These are phyloP conservation scores for Ganoderma lingzhi DNA, from an alignment of 1,284 basidiomycete genomes.

Conservation along the genomic window DNA sequence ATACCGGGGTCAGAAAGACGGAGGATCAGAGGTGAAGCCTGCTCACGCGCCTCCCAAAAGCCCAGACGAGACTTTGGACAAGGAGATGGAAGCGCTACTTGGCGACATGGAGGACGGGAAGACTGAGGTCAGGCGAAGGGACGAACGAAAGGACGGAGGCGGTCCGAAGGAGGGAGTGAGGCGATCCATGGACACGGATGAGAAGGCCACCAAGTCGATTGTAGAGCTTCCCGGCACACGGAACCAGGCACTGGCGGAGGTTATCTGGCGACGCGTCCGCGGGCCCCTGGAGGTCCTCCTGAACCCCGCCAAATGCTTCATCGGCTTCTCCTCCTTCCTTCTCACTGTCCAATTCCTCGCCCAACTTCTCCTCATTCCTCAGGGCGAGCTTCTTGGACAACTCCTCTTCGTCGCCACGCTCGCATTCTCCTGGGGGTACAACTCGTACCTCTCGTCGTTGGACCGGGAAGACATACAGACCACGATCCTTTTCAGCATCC, in stretches of 20 bases:
- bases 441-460: slow-evolving; percentile 30
- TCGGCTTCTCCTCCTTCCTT: slow-evolving; percentile 25
- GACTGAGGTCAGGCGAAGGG: background rate
- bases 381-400: slow-evolving; percentile 30
- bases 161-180: background rate
- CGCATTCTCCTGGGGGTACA: slow-evolving; percentile 30
- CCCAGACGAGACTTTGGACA: background rate
- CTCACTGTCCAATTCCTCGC: slow-evolving; percentile 32
- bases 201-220: background rate
- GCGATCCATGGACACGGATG: background rate
- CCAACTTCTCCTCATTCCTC: slow-evolving; percentile 31
- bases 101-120: background rate
- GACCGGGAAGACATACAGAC: slow-evolving; percentile 31
- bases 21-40: background rate
- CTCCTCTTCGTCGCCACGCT: slow-evolving; percentile 32
- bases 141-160: background rate
- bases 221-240: background rate
- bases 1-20: slow-evolving; percentile 7
- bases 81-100: background rate
- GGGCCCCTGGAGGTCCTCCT: background rate
- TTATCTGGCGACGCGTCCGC: background rate
- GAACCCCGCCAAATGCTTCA: background rate
- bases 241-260: background rate
- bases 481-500: slow-evolving; percentile 22
- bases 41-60: background rate